Evolutionary conservation across 805 yeast genomes (phyloP).

Genomic region (Lachancea thermotolerans): DNA sequence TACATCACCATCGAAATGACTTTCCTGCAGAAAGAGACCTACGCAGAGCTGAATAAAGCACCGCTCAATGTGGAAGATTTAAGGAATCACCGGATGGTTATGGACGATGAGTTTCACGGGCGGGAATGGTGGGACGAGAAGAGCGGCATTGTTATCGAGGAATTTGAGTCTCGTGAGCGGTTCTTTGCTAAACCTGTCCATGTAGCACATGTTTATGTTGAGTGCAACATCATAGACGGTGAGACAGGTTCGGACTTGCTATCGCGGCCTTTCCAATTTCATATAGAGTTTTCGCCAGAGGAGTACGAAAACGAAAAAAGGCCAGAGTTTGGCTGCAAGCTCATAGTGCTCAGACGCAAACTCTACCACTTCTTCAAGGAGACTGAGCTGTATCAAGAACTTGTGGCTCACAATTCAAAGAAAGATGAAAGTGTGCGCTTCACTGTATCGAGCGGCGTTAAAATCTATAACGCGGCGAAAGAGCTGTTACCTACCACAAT

Average conservation of each 20-base stretch:
- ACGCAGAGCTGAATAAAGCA: slow-evolving; percentile 27
- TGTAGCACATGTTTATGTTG: slow-evolving; percentile 64
- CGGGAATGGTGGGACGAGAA: slow-evolving; percentile 28
- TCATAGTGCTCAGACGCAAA: slow-evolving; percentile 54
- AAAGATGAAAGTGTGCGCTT: slow-evolving; percentile 16
- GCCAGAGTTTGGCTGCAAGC: slow-evolving; percentile 63
- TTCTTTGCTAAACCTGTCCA: slow-evolving; percentile 71
- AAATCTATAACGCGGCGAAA: slow-evolving; percentile 31
- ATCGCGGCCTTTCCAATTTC: slow-evolving; percentile 44
- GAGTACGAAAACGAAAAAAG: slow-evolving; percentile 56
- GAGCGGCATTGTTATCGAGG: slow-evolving; percentile 30
- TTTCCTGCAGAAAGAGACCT: slow-evolving; percentile 28
- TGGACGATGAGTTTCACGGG: slow-evolving; percentile 30
- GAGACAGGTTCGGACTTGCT: slow-evolving; percentile 17
- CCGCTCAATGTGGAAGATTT: slow-evolving; percentile 23
- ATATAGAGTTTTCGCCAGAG: slow-evolving; percentile 76
- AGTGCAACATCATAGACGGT: slow-evolving; percentile 37
- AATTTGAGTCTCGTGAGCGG: slow-evolving; percentile 45
- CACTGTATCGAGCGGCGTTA: slow-evolving; percentile 32
- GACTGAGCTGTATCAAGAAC: slow-evolving; percentile 28
- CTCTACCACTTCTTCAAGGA: slow-evolving; percentile 50
- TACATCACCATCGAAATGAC: slow-evolving; percentile 32
- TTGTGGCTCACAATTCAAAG: slow-evolving; percentile 7
- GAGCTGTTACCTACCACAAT: slow-evolving; percentile 25
- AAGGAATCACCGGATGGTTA: slow-evolving; percentile 25